Percentiles rank a stretch among this genome's conserved stretches.
phyloP scores from a whole-genome alignment of 2,329 filamentous ascomycete species.

The Arthrobotrys conoides region DNA sequence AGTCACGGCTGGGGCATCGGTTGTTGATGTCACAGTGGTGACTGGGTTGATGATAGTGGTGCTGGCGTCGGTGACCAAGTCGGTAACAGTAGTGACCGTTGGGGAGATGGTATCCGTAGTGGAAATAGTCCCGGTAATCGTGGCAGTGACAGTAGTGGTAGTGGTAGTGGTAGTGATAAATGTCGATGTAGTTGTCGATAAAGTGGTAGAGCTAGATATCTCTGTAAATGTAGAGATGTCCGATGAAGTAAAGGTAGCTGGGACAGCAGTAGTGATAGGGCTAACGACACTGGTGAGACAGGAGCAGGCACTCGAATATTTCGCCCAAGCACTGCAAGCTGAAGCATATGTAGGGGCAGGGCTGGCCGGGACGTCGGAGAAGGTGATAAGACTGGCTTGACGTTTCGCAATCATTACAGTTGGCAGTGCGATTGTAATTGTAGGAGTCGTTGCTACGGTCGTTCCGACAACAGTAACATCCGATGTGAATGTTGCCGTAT shows the following conservation, averaged over 20 bases:
- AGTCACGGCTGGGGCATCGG: neutral
- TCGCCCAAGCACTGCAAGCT: neutral
- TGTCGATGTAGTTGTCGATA: neutral
- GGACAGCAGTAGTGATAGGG: neutral
- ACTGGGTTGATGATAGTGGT: neutral
- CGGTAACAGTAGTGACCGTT: neutral
- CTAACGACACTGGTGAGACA: neutral
- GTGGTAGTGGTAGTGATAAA: neutral
- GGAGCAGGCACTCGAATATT: constrained; percentile 21
- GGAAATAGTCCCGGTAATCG: neutral
- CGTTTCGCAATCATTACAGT: neutral
- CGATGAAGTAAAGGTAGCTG: neutral
- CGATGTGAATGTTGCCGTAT: neutral
- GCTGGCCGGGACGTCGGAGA: neutral
- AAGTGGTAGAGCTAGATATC: no score
- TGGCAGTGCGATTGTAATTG: constrained; percentile 1
- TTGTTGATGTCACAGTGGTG: neutral
- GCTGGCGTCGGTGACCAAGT: neutral
- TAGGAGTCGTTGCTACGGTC: neutral
- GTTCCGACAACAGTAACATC: neutral
- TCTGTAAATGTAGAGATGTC: neutral
- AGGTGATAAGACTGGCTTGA: neutral
- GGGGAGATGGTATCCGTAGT: neutral
- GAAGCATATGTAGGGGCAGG: neutral
- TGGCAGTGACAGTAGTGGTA: neutral